phyloP scores from a whole-genome alignment of 1,139 yeast species.

The Saccharomyces hybrid region DNA sequence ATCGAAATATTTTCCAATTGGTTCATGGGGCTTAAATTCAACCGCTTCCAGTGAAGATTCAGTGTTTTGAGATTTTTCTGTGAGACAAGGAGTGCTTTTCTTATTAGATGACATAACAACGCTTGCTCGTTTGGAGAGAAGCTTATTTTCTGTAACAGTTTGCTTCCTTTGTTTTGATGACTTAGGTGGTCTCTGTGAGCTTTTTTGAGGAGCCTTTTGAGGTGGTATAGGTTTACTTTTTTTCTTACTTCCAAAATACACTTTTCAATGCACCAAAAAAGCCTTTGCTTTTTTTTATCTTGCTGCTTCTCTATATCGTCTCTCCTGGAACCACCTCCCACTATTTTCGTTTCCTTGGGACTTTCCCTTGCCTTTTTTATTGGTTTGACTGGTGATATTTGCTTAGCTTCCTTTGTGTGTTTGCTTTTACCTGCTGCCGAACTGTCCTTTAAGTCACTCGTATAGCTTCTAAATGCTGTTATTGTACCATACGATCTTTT shows the following conservation, averaged over 20 bases:
- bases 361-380: background rate
- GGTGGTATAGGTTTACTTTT: conserved; percentile 5
- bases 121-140: background rate
- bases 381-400: background rate
- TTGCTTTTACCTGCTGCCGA: background rate
- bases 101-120: background rate
- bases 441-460: conserved; percentile 20
- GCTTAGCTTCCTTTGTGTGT: background rate
- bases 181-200: background rate
- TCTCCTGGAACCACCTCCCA: background rate
- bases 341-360: background rate
- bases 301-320: background rate
- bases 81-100: background rate
- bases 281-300: conserved; percentile 6
- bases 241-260: conserved; percentile 15
- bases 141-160: background rate
- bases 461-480: conserved; percentile 28
- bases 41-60: background rate
- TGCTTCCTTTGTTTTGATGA: background rate
- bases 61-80: background rate
- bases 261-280: conserved; percentile 14
- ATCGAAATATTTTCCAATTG: background rate
- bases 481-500: conserved; percentile 27
- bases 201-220: background rate
- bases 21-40: background rate